Conservation (phyloP, 148 eudicot genomes). For the Silene conica region DNA sequence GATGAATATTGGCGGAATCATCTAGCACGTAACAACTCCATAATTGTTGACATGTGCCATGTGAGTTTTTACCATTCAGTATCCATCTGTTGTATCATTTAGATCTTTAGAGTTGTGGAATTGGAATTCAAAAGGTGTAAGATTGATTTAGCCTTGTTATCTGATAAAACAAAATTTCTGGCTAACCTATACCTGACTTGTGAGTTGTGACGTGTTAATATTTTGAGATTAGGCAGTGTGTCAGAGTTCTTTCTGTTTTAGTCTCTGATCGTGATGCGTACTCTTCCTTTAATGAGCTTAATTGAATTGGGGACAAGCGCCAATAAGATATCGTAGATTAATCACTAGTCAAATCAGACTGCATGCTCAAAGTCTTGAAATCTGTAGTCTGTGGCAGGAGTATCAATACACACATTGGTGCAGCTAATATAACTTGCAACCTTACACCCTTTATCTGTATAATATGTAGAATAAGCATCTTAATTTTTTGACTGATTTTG, state of each 20-base stretch:
- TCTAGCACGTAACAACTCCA: conserved; percentile 76
- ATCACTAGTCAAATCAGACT: not conserved
- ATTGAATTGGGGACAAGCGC: not conserved
- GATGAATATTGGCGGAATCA: conserved; percentile 78
- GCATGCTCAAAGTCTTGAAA: not conserved
- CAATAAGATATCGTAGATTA: not conserved
- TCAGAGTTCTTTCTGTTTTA: not conserved
- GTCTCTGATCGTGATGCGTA: not conserved
- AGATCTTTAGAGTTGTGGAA: not conserved
- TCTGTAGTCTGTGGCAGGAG: not conserved
- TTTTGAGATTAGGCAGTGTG: not conserved
- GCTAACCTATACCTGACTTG: not conserved
- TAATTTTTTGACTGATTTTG: too few species aligned
- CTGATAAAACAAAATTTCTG: not conserved
- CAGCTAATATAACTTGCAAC: too few species aligned
- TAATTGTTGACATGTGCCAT: conserved; percentile 71
- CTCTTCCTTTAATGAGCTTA: not conserved
- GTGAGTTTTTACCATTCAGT: conserved; percentile 39
- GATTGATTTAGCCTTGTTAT: not conserved
- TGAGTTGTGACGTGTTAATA: conserved; percentile 1
- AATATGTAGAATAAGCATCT: too few species aligned
- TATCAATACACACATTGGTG: not conserved
- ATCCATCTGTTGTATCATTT: conserved; percentile 4
- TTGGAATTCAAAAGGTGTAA: not conserved
- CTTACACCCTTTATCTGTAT: too few species aligned